Conservation (phyloP, 2,329 filamentous ascomycete genomes). For the Alternaria gaisen region DNA sequence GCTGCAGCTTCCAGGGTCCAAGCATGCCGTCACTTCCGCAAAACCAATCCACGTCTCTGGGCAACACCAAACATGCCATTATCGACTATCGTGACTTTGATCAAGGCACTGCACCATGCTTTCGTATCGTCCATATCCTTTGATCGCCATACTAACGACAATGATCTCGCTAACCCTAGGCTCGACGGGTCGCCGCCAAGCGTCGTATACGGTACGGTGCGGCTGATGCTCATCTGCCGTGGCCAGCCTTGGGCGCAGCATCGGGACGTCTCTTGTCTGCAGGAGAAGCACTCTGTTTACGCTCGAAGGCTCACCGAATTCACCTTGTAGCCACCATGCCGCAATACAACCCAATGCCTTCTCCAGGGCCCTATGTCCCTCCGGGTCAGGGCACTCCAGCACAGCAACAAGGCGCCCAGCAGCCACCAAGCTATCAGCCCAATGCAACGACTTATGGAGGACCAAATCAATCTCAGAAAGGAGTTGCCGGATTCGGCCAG, state of each 20-base stretch:
- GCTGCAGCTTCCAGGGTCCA: slow-evolving; percentile 2
- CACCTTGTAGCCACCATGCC: slow-evolving; percentile 33
- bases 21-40: slow-evolving; percentile 16
- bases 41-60: background rate
- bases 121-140: background rate
- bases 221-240: slow-evolving; percentile 18
- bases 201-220: slow-evolving; percentile 17
- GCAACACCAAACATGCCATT: background rate
- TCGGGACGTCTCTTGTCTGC: background rate
- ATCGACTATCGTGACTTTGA: background rate
- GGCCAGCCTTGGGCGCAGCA: slow-evolving; percentile 9
- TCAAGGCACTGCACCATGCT: background rate
- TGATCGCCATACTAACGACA: slow-evolving; percentile 2
- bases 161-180: slow-evolving; percentile 15
- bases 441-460: slow-evolving; percentile 24
- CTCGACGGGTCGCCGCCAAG: slow-evolving; percentile 20
- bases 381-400: slow-evolving; percentile 27
- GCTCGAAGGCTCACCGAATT: background rate
- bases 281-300: background rate
- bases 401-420: slow-evolving; percentile 33
- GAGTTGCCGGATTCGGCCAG: slow-evolving; percentile 35
- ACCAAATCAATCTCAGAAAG: slow-evolving; percentile 30
- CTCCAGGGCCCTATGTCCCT: slow-evolving; percentile 40
- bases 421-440: slow-evolving; percentile 28
- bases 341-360: slow-evolving; percentile 42